A percentile compares a stretch with the other conserved stretches of the same genome.
Evolutionary conservation across 495 filamentous ascomycete genomes (phyloP).

Genomic region (Hypoxylon perforatum): DNA sequence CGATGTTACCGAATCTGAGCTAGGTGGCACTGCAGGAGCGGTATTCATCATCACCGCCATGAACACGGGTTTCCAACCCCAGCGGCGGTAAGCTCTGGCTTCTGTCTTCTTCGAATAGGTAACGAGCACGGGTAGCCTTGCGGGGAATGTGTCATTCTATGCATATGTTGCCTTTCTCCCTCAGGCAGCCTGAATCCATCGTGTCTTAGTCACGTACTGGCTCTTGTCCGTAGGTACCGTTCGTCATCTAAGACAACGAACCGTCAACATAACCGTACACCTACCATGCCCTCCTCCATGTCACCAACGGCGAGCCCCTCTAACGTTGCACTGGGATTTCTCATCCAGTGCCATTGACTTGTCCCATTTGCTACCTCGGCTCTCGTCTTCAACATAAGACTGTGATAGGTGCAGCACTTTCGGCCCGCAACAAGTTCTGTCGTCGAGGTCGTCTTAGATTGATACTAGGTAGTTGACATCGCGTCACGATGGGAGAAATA

Average conservation of each 20-base stretch:
- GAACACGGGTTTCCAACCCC: conserved; percentile 19
- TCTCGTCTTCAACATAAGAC: conserved; percentile 25
- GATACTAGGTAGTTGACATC: conserved; percentile 7
- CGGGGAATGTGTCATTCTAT: conserved; percentile 28
- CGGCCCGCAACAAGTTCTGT: conserved; percentile 32
- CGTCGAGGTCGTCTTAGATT: conserved; percentile 28
- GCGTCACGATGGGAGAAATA: conserved; percentile 16
- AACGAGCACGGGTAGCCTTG: conserved; percentile 21
- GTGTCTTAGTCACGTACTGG: conserved; percentile 4
- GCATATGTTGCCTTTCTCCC: background rate
- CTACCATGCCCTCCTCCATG: conserved; percentile 24
- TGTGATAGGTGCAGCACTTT: conserved; percentile 39
- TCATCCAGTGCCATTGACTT: conserved; percentile 30
- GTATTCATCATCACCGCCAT: conserved; percentile 30
- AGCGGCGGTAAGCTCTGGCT: conserved; percentile 17
- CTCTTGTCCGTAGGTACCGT: conserved; percentile 1
- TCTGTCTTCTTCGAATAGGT: conserved; percentile 8
- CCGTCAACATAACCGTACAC: conserved; percentile 22
- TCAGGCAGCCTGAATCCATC: conserved; percentile 13
- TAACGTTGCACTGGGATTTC: conserved; percentile 43
- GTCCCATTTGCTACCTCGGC: conserved; percentile 40
- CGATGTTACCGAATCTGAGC: conserved; percentile 41
- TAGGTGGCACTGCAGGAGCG: conserved; percentile 30
- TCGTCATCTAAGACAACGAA: conserved; percentile 19
- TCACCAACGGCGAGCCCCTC: conserved; percentile 36